These are phyloP conservation scores for Macrolepiota albuminosa DNA, from an alignment of 768 basidiomycete species.

Conservation along the genomic window DNA sequence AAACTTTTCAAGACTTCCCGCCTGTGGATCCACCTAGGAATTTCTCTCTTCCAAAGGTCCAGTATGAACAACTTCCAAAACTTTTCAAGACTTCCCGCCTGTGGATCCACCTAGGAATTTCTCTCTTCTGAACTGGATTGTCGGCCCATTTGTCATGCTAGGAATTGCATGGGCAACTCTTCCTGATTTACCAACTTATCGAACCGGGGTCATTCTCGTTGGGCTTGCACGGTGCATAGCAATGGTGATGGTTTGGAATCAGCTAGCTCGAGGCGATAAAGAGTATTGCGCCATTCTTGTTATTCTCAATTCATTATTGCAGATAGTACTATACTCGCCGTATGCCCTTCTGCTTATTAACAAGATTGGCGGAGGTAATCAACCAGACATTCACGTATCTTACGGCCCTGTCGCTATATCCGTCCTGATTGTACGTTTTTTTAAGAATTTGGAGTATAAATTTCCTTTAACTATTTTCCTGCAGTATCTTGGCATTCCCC, in stretches of 20 bases:
- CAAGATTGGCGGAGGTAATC: conserved; percentile 47
- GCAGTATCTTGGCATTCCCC: conserved; percentile 81
- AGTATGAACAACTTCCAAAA: conserved; percentile 64
- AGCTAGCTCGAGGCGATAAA: conserved; percentile 60
- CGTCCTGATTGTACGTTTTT: conserved; percentile 60
- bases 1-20: conserved; percentile 43
- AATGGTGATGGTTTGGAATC: conserved; percentile 83
- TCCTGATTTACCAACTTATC: conserved; percentile 70
- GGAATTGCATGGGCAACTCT: conserved; percentile 81
- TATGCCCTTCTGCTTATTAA: conserved; percentile 72
- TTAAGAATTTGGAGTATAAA: not conserved
- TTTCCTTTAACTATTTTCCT: not conserved
- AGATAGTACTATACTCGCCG: conserved; percentile 75
- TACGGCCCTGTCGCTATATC: conserved; percentile 61
- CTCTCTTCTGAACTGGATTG: conserved; percentile 75
- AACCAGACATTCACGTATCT: conserved; percentile 37
- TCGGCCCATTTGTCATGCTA: conserved; percentile 83
- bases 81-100: conserved; percentile 49
- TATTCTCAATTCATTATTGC: conserved; percentile 73
- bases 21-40: conserved; percentile 63
- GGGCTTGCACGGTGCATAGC: conserved; percentile 71
- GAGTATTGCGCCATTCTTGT: conserved; percentile 80
- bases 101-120: conserved; percentile 67
- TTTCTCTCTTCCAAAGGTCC: conserved; percentile 68
- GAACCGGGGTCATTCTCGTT: conserved; percentile 79